These are phyloP conservation scores for Pholiota molesta DNA, from an alignment of 768 basidiomycete species.

Conservation along the genomic window DNA sequence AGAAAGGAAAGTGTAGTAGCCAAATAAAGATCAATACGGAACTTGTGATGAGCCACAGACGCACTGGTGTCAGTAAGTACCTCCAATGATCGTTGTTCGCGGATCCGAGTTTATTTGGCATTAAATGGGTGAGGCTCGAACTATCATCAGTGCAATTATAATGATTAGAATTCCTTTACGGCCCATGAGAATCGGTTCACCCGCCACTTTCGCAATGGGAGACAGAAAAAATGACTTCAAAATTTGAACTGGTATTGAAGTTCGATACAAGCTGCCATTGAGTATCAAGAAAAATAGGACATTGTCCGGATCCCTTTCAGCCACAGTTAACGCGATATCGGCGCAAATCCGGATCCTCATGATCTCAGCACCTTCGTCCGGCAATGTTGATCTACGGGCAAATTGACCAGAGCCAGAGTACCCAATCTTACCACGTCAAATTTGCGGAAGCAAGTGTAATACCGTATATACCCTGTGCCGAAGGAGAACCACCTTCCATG, in stretches of 20 bases:
- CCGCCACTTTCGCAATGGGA: neutral
- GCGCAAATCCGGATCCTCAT: neutral
- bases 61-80: neutral
- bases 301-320: too few relatives aligned
- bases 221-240: too few relatives aligned
- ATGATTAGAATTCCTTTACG: neutral
- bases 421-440: neutral
- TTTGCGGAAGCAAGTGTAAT: slow-evolving; percentile 3
- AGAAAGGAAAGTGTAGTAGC: neutral
- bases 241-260: neutral
- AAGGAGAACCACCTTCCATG: neutral
- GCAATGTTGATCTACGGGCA: neutral
- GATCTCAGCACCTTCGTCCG: neutral
- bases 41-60: neutral
- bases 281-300: too few relatives aligned
- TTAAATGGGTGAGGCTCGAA: neutral
- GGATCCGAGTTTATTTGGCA: neutral
- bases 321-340: neutral
- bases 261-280: too few relatives aligned
- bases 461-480: neutral
- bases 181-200: neutral
- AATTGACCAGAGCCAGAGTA: neutral
- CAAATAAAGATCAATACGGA: neutral
- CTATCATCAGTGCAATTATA: neutral
- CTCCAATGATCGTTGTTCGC: neutral